phyloP scores from a whole-genome alignment of 345 rosid genomes.

The Turnera subulata region DNA sequence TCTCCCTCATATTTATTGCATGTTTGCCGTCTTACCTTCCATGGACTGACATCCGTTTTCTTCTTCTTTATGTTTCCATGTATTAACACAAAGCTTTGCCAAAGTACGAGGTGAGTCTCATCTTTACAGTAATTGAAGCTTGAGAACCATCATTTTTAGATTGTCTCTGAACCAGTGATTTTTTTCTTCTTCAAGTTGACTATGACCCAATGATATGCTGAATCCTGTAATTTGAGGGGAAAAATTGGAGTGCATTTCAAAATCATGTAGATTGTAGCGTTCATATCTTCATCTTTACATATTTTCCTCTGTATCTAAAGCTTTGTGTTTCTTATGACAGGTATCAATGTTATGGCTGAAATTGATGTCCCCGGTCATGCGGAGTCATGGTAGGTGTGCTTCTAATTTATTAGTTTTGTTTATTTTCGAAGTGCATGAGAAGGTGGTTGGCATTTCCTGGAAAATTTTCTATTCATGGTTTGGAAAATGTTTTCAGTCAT shows the following conservation, averaged over 20 bases:
- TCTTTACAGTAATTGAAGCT: slow-evolving; percentile 5
- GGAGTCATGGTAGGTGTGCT: slow-evolving; percentile 70
- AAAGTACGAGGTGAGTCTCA: slow-evolving; percentile 76
- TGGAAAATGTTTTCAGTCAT: neutral
- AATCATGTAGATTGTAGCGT: too few species aligned
- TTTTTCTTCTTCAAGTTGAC: too few species aligned
- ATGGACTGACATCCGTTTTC: slow-evolving; percentile 26
- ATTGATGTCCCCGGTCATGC: slow-evolving; percentile 98
- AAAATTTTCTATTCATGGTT: neutral
- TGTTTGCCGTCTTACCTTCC: neutral
- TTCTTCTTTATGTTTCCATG: slow-evolving; percentile 31
- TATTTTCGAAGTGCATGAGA: neutral
- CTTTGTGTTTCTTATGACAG: slow-evolving; percentile 37
- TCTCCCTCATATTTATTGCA: slow-evolving; percentile 1
- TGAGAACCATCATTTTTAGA: neutral
- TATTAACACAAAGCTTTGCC: slow-evolving; percentile 61
- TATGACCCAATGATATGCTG: too few species aligned
- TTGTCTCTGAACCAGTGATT: neutral
- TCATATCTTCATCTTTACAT: too few species aligned
- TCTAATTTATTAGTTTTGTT: neutral
- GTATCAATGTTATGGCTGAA: slow-evolving; percentile 94
- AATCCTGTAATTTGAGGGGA: too few species aligned
- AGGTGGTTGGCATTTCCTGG: neutral
- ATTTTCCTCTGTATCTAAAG: neutral
- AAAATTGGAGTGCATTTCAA: too few species aligned